These are phyloP conservation scores for Stagonosporopsis vannaccii DNA, from an alignment of 2,329 filamentous ascomycete species.

Conservation along the genomic window DNA sequence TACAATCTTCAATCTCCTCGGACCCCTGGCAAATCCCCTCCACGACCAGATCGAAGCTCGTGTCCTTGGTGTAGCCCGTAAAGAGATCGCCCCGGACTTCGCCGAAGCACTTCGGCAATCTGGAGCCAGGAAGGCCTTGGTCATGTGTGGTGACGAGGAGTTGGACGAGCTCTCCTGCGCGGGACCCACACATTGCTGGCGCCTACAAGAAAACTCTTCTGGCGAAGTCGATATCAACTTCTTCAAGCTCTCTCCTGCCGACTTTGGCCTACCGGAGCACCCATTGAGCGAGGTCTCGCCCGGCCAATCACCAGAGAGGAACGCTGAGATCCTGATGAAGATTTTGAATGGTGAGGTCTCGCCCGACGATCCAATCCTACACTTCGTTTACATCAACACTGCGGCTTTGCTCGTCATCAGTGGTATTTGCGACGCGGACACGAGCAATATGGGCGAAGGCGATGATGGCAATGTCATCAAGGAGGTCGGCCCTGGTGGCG, in stretches of 20 bases:
- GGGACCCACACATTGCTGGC: conserved; percentile 88
- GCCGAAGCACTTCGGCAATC: conserved; percentile 80
- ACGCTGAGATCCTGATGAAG: conserved; percentile 80
- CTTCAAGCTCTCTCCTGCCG: conserved; percentile 80
- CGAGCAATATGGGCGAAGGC: conserved; percentile 77
- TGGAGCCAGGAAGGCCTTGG: conserved; percentile 81
- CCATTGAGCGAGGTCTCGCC: conserved; percentile 79
- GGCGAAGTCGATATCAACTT: conserved; percentile 69
- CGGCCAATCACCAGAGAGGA: conserved; percentile 84
- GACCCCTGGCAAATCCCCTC: conserved; percentile 89
- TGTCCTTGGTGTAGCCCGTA: conserved; percentile 89
- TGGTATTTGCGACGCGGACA: conserved; percentile 84
- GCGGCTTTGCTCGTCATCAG: conserved; percentile 86
- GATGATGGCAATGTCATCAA: conserved; percentile 82
- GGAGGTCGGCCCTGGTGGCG: conserved; percentile 83
- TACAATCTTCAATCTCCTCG: conserved; percentile 97
- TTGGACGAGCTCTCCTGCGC: conserved; percentile 96
- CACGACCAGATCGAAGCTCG: conserved; percentile 82
- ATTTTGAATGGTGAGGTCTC: conserved; percentile 78
- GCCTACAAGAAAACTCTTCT: conserved; percentile 63
- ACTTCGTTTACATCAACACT: conserved; percentile 95
- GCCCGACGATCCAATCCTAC: conserved; percentile 81
- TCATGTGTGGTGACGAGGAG: conserved; percentile 93
- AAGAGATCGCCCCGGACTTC: conserved; percentile 87
- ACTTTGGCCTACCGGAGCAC: conserved; percentile 83